These are phyloP conservation scores for Boletus reticuloceps DNA, from an alignment of 768 basidiomycete genomes.

Conservation along the genomic window DNA sequence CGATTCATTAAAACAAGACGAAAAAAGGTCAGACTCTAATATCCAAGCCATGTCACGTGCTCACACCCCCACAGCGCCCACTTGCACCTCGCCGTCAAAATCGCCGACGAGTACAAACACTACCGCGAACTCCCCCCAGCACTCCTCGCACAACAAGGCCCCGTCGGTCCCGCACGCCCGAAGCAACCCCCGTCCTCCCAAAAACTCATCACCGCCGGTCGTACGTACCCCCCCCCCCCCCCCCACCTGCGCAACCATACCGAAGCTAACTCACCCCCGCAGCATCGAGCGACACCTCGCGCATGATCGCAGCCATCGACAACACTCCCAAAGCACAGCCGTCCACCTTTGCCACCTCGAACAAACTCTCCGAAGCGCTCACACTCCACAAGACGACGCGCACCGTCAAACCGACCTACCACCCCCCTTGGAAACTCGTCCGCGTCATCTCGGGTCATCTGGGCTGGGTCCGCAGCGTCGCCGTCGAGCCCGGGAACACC, in stretches of 20 bases:
- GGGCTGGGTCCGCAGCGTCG: slow-evolving; percentile 95
- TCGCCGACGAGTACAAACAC: slow-evolving; percentile 86
- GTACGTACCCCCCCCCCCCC: too few relatives aligned
- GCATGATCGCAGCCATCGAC: slow-evolving; percentile 74
- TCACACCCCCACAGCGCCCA: slow-evolving; percentile 42
- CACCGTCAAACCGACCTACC: slow-evolving; percentile 93
- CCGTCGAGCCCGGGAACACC: slow-evolving; percentile 96
- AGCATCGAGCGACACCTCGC: slow-evolving; percentile 48
- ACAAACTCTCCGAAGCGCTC: slow-evolving; percentile 83
- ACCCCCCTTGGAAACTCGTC: slow-evolving; percentile 93
- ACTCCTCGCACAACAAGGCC: slow-evolving; percentile 75
- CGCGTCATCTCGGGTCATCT: slow-evolving; percentile 97
- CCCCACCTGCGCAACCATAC: background rate
- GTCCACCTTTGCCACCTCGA: slow-evolving; percentile 65
- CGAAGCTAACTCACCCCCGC: slow-evolving; percentile 7
- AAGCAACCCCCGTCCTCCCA: slow-evolving; percentile 37
- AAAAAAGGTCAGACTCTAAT: slow-evolving; percentile 57
- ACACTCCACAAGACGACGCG: slow-evolving; percentile 90
- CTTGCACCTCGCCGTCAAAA: slow-evolving; percentile 77
- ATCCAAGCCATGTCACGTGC: background rate
- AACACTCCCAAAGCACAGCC: slow-evolving; percentile 63
- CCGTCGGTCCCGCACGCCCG: slow-evolving; percentile 75
- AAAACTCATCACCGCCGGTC: slow-evolving; percentile 72
- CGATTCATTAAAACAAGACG: slow-evolving; percentile 61
- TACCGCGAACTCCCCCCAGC: slow-evolving; percentile 82